A percentile compares a stretch with the other conserved stretches of the same genome.
phyloP scores from a whole-genome alignment of 371 early-diverging fungal genomes.

The Fennellomyces sp. region DNA sequence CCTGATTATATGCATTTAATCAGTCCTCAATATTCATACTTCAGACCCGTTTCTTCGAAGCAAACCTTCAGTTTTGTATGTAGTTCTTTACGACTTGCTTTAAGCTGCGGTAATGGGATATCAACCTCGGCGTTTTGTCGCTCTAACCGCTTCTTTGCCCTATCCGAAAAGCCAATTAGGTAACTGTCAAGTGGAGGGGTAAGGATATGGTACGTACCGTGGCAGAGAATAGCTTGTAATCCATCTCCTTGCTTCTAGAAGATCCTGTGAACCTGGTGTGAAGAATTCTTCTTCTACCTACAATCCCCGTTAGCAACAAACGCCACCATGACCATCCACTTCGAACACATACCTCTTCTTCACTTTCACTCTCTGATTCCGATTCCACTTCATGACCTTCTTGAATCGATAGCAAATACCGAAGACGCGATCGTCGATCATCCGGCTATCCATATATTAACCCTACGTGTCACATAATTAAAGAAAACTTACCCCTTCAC shows the following conservation, averaged over 20 bases:
- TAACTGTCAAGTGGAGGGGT: not conserved
- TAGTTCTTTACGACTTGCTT: constrained; percentile 79
- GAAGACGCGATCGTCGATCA: constrained; percentile 86
- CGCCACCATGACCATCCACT: not conserved
- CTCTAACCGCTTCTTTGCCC: constrained; percentile 75
- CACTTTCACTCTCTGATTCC: constrained; percentile 49
- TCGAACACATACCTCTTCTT: constrained; percentile 31
- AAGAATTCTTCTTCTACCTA: constrained; percentile 82
- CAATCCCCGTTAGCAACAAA: not conserved
- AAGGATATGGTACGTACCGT: too few relatives aligned
- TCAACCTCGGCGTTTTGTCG: constrained; percentile 70
- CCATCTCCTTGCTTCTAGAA: constrained; percentile 71
- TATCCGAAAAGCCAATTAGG: constrained; percentile 16
- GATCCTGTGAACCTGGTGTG: constrained; percentile 75
- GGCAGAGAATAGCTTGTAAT: constrained; percentile 82
- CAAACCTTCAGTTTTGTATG: constrained; percentile 70
- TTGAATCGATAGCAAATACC: constrained; percentile 68
- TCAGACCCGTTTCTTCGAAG: not conserved
- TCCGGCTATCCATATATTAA: constrained; percentile 65
- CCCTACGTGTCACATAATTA: not conserved
- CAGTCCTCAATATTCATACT: not conserved
- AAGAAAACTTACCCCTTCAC: constrained; percentile 79
- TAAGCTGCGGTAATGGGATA: constrained; percentile 72
- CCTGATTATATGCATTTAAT: constrained; percentile 30
- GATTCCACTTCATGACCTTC: constrained; percentile 51